phyloP scores from a whole-genome alignment of 2,329 filamentous ascomycete species.

The Penicillium sp. region DNA sequence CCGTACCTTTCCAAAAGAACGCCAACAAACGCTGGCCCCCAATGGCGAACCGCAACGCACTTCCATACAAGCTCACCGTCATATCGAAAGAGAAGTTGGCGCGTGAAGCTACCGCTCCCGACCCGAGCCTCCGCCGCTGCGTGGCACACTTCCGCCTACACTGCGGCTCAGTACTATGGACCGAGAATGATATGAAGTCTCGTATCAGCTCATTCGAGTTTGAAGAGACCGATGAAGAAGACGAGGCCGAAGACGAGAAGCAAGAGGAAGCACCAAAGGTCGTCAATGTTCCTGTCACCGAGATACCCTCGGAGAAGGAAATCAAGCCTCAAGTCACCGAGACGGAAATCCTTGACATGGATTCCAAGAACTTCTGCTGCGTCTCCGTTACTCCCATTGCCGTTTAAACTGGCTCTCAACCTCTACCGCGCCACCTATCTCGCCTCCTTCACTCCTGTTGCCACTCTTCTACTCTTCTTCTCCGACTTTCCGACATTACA shows the following conservation, averaged over 20 bases:
- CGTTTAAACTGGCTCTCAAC: constrained; percentile 3
- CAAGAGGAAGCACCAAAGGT: background rate
- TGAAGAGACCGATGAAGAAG: constrained; percentile 32
- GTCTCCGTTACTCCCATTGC: constrained; percentile 14
- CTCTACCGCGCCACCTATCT: background rate
- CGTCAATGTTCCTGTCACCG: background rate
- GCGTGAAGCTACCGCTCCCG: constrained; percentile 35
- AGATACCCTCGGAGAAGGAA: background rate
- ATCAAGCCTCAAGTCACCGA: constrained; percentile 11
- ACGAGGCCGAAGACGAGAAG: constrained; percentile 20
- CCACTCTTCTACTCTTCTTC: background rate
- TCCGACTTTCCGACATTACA: background rate
- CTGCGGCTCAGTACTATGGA: constrained; percentile 33
- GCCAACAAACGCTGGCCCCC: constrained; percentile 37
- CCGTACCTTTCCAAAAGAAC: constrained; percentile 23
- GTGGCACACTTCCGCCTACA: constrained; percentile 36
- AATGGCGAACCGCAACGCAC: constrained; percentile 34
- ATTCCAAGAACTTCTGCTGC: constrained; percentile 28
- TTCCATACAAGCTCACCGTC: constrained; percentile 37
- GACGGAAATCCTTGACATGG: constrained; percentile 28
- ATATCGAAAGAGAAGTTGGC: constrained; percentile 37
- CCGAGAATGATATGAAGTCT: constrained; percentile 36
- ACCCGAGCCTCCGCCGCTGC: constrained; percentile 36
- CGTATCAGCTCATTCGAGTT: constrained; percentile 38
- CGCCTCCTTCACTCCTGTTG: background rate